Percentiles rank a stretch among this genome's conserved stretches.
phyloP scores from a whole-genome alignment of 1,139 yeast species.

The Blastobotrys indianensis region DNA sequence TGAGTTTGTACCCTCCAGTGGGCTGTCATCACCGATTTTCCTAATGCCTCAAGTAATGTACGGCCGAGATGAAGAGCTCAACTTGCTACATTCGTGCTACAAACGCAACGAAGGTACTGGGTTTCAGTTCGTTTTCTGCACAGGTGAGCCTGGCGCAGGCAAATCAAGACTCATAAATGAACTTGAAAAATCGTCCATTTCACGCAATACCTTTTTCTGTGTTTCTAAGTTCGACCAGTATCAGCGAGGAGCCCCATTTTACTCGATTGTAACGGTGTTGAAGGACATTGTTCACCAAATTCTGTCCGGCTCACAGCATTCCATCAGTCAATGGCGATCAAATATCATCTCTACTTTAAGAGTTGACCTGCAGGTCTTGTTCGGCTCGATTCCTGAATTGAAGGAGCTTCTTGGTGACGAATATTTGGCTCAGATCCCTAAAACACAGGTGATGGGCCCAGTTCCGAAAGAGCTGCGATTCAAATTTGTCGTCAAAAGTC shows the following conservation, averaged over 20 bases:
- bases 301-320: constrained; percentile 38
- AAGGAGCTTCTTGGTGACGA: constrained; percentile 42
- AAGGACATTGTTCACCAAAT: constrained; percentile 42
- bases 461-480: constrained; percentile 40
- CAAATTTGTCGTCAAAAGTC: constrained; percentile 41
- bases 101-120: constrained; percentile 25
- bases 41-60: constrained; percentile 34
- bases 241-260: constrained; percentile 34
- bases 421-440: constrained; percentile 30
- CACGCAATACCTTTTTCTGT: constrained; percentile 39
- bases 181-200: constrained; percentile 37
- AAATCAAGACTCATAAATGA: constrained; percentile 44
- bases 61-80: constrained; percentile 38
- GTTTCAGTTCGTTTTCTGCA: constrained; percentile 36
- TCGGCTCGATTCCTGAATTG: constrained; percentile 44
- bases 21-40: constrained; percentile 24
- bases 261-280: constrained; percentile 37
- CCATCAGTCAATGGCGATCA: constrained; percentile 42
- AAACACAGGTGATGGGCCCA: constrained; percentile 25
- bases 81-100: constrained; percentile 30
- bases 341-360: constrained; percentile 39
- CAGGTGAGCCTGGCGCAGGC: constrained; percentile 48
- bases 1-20: constrained; percentile 23
- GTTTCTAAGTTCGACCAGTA: constrained; percentile 41
- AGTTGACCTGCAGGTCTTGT: constrained; percentile 42